Evolutionary conservation across 2,329 filamentous ascomycete species (phyloP), one percentile per base, ranked within the genome.

Genomic region (Dryadomyces sulphureus): DNA sequence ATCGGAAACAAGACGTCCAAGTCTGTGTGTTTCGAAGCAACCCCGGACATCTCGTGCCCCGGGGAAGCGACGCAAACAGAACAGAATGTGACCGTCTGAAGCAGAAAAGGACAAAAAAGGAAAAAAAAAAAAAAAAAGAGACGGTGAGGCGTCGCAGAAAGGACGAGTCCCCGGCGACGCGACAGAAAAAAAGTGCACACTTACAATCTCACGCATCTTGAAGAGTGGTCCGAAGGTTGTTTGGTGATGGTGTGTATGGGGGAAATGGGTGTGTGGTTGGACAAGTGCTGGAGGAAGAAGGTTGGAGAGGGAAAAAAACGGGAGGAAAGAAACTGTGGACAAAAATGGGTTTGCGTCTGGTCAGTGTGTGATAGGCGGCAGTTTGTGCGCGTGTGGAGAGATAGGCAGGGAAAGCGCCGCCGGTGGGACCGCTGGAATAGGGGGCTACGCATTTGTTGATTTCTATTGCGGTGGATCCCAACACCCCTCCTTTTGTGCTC

Each of bases 151-250:
- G 4, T 12, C 16, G 39, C 27, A 30, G 36, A 34, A 45, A 41
- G 47, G 47, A 19, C 22, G 22, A 7, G 19, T 32, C 22, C 14
- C 20, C 44, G 41, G 21, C 22, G n/a, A 25, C 21, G 36, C 8
- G 14, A 41, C 5, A 20, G 41, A 39, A 5, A 11, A 17, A 30
- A 34, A 32, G 34, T 25, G 43, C 45, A 46, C 45, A 77, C 78
- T 67, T 70, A 82, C 78, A 62, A 83, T 83, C 71, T 83, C 79
- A 77, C 79, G 78, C 79, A 83, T 83, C 55, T 69, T 81, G 75
- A 60, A 59, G 59, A n/a, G 57, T 53, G 22, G 22, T 12, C 7
- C 1, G 21, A 6, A 19, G 2, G 34, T 17, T 38, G 22, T 16
- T 24, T 16, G 40, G 30, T 32, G 24, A 12, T 27, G 17, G 4